Percentiles rank a stretch among this genome's conserved stretches.
Evolutionary conservation across 768 basidiomycete genomes (phyloP).

Genomic region (Leccinum variicolor): DNA sequence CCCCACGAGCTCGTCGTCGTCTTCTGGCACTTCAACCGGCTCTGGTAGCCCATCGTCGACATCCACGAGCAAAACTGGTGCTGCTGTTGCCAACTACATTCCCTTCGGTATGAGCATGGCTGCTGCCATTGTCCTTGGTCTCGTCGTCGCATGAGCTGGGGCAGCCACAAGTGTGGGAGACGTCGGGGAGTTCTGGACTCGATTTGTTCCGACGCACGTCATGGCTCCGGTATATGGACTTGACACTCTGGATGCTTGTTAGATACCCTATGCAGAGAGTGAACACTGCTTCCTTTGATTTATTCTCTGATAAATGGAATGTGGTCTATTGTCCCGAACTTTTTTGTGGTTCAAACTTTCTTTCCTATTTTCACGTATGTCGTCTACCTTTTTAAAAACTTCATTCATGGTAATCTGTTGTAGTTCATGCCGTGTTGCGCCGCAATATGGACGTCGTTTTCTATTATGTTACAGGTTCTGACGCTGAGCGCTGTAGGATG

Average conservation of each 20-base stretch:
- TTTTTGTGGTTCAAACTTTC: neutral
- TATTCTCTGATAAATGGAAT: neutral
- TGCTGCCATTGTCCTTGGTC: slow-evolving; percentile 25
- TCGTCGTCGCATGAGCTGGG: slow-evolving; percentile 23
- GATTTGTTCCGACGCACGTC: neutral
- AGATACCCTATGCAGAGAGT: slow-evolving; percentile 19
- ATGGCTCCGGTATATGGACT: neutral
- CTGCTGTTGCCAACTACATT: slow-evolving; percentile 17
- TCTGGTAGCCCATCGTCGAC: slow-evolving; percentile 17
- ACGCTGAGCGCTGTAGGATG: neutral
- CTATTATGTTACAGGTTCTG: neutral
- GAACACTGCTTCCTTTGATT: neutral
- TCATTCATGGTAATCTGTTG: neutral
- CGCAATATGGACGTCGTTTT: slow-evolving; percentile 2
- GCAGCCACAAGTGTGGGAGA: slow-evolving; percentile 4
- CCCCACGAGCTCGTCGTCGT: slow-evolving; percentile 36
- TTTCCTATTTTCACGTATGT: neutral
- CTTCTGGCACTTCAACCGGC: slow-evolving; percentile 23
- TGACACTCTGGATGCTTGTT: slow-evolving; percentile 1
- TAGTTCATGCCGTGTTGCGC: slow-evolving; percentile 1
- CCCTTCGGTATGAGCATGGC: slow-evolving; percentile 30
- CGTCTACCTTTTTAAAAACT: neutral
- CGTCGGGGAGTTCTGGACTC: neutral
- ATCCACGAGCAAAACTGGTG: slow-evolving; percentile 9
- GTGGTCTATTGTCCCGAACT: neutral